Conservation (phyloP, 345 rosid genomes). For the Camelina sativa region DNA sequence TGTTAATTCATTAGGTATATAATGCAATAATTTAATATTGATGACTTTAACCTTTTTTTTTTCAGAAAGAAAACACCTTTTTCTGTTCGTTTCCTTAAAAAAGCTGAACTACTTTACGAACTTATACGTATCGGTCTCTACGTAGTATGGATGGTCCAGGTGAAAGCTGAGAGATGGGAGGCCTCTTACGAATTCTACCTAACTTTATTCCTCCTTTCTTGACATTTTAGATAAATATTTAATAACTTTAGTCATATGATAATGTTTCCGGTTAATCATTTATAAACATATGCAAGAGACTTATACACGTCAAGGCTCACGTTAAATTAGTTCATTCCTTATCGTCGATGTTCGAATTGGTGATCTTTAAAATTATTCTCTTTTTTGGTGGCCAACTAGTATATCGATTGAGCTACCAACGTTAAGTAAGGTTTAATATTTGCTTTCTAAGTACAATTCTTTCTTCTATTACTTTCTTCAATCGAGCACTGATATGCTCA, state of each 20-base stretch:
- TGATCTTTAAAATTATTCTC: neutral
- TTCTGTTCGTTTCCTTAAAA: neutral
- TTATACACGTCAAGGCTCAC: neutral
- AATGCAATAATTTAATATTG: neutral
- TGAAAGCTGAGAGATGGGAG: neutral
- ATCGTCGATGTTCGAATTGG: no score
- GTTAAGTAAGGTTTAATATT: neutral
- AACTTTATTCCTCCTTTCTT: slow-evolving; percentile 11
- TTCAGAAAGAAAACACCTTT: neutral
- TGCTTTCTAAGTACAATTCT: neutral
- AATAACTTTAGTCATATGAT: neutral
- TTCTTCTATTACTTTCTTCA: neutral
- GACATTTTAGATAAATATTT: neutral
- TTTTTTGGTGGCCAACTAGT: neutral
- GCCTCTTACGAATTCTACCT: neutral
- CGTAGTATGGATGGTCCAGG: neutral
- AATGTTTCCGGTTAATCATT: neutral
- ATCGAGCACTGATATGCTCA: neutral
- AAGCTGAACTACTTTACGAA: slow-evolving; percentile 36
- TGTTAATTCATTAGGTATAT: neutral
- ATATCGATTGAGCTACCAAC: neutral
- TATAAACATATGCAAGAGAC: neutral
- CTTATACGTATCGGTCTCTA: neutral
- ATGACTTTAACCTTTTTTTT: neutral
- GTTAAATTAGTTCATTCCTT: no score